Evolutionary conservation across 2,329 filamentous ascomycete species (phyloP), one percentile per base, ranked within the genome.

Genomic region (Alternaria metachromatica): DNA sequence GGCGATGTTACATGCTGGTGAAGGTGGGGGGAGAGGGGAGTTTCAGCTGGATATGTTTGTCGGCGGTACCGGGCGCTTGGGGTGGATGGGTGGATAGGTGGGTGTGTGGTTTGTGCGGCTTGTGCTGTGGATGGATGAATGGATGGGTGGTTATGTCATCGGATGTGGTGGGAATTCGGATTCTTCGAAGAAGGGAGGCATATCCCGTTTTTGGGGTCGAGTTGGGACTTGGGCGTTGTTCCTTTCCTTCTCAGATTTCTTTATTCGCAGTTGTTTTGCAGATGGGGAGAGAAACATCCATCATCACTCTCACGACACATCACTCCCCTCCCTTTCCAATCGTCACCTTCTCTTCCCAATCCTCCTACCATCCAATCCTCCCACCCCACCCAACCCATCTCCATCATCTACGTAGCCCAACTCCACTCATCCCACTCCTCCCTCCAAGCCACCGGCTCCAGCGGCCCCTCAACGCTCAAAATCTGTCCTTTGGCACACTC

Each of bases 401-500:
- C n/a, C n/a, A n/a, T n/a, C n/a, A 6, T 59, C 56, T 21, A 71
- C 9, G 66, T 70, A 3, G 18, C 55, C 37, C 51, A 68, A 54
- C 66, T 68, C 69, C 65, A 71, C 44, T 46, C 57, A 58, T 69
- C 67, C 69, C 70, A 71, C 60, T 72, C 64, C 7, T 56, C 37
- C 51, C 58, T 33, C 69, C 67, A 71, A 23, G 48, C 44, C 18
- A 68, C 58, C 46, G 70, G 70, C 57, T 70, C 69, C 43, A 70
- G 28, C 41, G 69, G 61, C 0, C 88, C 88, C 73, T 90, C 88
- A 3, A 84, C 83, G 23, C 81, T 81, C 3, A 86, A 49, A 20
- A 89, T 78, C 68, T 90, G 88, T 1, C 88, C 89, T 21, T 80
- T 60, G 68, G 86, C 84, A 70, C 88, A 90, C 20, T 83, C 82